Evolutionary conservation across 805 yeast species (phyloP), one percentile per base, ranked within the genome.

Genomic region (Candida dendrica): DNA sequence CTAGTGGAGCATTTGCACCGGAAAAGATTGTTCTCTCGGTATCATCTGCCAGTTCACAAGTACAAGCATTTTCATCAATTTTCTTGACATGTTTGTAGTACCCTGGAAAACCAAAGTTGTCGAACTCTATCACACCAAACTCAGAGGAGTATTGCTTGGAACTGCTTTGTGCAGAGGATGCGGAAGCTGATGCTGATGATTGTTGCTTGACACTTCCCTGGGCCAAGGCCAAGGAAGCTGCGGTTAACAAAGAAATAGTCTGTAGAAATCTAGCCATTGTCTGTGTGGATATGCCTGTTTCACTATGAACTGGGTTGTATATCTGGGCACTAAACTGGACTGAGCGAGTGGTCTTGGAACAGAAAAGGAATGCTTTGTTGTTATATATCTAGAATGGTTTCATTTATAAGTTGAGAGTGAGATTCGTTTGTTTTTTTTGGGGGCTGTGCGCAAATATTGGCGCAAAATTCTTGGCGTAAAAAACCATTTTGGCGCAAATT

Each of bases 1-100:
- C 65, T 33, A 83, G 56, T 6, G 93, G 93, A 22, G 88, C 63
- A 53, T 80, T 75, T 18, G 75, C 43, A 19, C 91, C 91, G 9
- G 71, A 62, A 49, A 79, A 77, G 5, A 53, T 24, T 2, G 68
- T 61, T 44, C 64, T 57, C n/a, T 61, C 58, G 5, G 48, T 44
- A 43, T 69, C 62, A 30, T 66, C 49, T 26, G 60, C 64, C 53
- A 84, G 73, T 9, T 71, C 54, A 61, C 85, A 79, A 4, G 61
- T 50, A 38, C 69, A 72, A 24, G 63, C 60, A 3, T 68, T 55
- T 33, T 75, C 62, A 38, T 64, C 68, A 26, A 79, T 59, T 9
- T 58, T 54, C 33, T 58, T 56, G 14, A 79, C 84, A 39, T 69
- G 66, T 49, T 52, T 65, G 56, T 73, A 79, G 43, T 65, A 58